phyloP scores from a whole-genome alignment of 208 protist species.

The Trypanosoma grayi region DNA sequence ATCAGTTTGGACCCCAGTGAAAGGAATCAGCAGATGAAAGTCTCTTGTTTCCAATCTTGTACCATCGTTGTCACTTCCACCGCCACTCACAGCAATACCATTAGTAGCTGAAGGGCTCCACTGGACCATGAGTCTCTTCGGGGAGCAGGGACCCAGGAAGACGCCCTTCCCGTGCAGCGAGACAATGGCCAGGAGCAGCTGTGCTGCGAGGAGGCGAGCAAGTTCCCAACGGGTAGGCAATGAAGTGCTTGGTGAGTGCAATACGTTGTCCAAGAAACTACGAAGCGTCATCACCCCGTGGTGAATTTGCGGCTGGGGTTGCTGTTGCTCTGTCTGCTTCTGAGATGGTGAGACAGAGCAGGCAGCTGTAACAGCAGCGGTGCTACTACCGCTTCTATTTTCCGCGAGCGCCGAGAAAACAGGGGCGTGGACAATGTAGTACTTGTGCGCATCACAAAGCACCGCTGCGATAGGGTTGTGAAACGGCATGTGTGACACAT shows the following conservation, averaged over 20 bases:
- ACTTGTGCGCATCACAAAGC: conserved; percentile 69
- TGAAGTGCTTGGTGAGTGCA: background rate
- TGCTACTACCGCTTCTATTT: background rate
- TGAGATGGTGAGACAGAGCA: background rate
- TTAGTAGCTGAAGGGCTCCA: conserved; percentile 23
- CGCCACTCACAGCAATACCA: background rate
- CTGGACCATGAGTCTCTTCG: conserved; percentile 67
- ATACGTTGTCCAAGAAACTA: conserved; percentile 8
- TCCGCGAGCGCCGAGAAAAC: conserved; percentile 56
- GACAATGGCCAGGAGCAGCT: conserved; percentile 69
- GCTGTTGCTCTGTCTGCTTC: background rate
- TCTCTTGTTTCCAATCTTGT: conserved; percentile 30
- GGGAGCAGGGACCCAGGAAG: conserved; percentile 72
- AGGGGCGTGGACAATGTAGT: conserved; percentile 82
- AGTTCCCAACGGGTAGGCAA: conserved; percentile 34
- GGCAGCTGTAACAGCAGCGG: background rate
- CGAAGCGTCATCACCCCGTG: conserved; percentile 5
- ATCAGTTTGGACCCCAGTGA: conserved; percentile 59
- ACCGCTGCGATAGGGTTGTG: conserved; percentile 69
- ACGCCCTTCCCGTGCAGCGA: conserved; percentile 77
- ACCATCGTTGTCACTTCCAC: background rate
- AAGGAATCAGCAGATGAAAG: conserved; percentile 66
- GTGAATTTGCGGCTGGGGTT: background rate
- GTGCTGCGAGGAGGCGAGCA: conserved; percentile 56
- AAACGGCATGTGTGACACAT: conserved; percentile 70